phyloP scores from a whole-genome alignment of 192 early-diverging fungal genomes.

The Podila horticola region DNA sequence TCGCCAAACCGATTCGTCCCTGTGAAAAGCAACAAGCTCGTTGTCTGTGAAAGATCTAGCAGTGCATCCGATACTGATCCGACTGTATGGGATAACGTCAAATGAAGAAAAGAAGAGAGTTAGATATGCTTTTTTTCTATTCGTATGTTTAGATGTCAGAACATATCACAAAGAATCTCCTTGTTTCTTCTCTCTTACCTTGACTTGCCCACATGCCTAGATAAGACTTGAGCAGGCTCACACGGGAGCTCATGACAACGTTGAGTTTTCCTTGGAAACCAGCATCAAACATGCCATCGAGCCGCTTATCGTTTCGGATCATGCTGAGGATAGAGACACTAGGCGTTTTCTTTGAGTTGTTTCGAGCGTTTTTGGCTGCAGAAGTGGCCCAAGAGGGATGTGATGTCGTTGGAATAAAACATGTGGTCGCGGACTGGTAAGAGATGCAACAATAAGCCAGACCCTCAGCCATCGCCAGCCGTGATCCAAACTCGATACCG shows the following conservation, averaged over 20 bases:
- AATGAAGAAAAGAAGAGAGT: not conserved
- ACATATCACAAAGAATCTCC: not conserved
- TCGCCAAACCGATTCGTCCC: constrained; percentile 44
- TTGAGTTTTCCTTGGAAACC: constrained; percentile 41
- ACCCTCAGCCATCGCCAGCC: constrained; percentile 28
- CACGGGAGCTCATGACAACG: constrained; percentile 46
- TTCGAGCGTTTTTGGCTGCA: not conserved
- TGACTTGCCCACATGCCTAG: constrained; percentile 47
- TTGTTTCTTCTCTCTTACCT: constrained; percentile 15
- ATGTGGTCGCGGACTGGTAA: constrained; percentile 29
- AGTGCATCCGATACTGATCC: constrained; percentile 30
- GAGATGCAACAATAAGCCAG: constrained; percentile 43
- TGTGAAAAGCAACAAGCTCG: constrained; percentile 34
- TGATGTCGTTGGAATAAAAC: constrained; percentile 22
- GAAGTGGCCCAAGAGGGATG: not conserved
- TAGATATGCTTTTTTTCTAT: not conserved
- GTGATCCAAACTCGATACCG: constrained; percentile 41
- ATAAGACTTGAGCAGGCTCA: constrained; percentile 43
- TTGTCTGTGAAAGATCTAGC: constrained; percentile 38
- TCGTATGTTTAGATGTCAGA: not conserved
- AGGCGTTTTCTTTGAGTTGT: constrained; percentile 3
- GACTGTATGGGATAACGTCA: not conserved
- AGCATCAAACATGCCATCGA: constrained; percentile 49
- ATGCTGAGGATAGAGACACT: constrained; percentile 44
- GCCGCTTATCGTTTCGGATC: constrained; percentile 42